A percentile compares a stretch with the other conserved stretches of the same genome.
Evolutionary conservation across 768 basidiomycete species (phyloP).

Genomic region (Serendipita sp.): DNA sequence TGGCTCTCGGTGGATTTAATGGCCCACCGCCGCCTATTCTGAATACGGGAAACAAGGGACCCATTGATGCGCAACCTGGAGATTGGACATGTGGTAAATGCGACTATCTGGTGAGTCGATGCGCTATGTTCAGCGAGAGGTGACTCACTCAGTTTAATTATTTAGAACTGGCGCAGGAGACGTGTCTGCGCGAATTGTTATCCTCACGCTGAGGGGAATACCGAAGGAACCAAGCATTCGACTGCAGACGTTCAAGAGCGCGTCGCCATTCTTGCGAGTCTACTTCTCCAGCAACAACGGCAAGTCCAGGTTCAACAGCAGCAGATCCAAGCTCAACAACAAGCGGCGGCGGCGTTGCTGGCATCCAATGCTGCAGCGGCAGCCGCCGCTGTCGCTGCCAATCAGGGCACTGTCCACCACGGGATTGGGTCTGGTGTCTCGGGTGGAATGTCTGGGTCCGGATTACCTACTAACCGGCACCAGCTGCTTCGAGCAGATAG

Average conservation of each 20-base stretch:
- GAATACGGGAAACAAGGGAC: constrained; percentile 78
- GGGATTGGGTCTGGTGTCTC: not conserved
- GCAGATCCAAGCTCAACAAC: constrained; percentile 1
- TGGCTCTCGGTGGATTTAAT: constrained; percentile 3
- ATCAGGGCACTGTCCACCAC: not conserved
- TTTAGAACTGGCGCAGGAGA: constrained; percentile 59
- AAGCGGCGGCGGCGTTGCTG: not conserved
- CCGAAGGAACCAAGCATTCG: constrained; percentile 45
- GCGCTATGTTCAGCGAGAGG: not conserved
- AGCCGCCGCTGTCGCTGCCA: not conserved
- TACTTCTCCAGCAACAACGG: constrained; percentile 43
- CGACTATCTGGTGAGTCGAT: constrained; percentile 39
- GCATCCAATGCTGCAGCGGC: not conserved
- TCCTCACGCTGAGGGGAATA: constrained; percentile 57
- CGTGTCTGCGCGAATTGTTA: constrained; percentile 85
- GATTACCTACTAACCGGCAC: not conserved
- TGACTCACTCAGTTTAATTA: not conserved
- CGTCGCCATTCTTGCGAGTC: constrained; percentile 61
- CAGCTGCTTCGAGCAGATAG: not conserved
- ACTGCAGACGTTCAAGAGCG: constrained; percentile 75
- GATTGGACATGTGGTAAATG: constrained; percentile 77
- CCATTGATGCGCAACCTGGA: constrained; percentile 63
- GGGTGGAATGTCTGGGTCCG: not conserved
- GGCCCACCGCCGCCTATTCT: constrained; percentile 57
- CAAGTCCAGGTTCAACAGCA: not conserved